Evolutionary conservation across 768 basidiomycete species (phyloP), one percentile per base, ranked within the genome.

Genomic region (Suillus decipiens): DNA sequence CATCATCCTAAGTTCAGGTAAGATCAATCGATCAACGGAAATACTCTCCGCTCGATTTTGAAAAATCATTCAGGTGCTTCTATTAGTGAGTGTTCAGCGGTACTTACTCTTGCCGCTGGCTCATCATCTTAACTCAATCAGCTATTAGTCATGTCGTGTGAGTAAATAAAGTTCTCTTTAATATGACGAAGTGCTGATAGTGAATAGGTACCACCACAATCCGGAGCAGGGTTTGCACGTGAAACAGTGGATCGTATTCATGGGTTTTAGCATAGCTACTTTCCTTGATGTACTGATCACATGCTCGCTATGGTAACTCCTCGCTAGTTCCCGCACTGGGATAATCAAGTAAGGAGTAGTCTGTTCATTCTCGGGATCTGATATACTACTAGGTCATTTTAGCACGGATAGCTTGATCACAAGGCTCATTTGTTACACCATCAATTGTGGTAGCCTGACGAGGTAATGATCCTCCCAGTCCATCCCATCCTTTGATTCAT

Each of bases 271-370:
- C 11, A 9, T 14, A n/a, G 50, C 36, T 12, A 7, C n/a, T 12
- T 57, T 24, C 10, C 5, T 36, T 6, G 60, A 61, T 31, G 11
- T 61, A 7, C 7, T 55, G 8, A 17, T 61, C 14, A 24, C 60
- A 39, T 9, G 5, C 1, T 61, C 60, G 17, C 24, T 61, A 33
- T 61, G 60, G 11, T 61, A 61, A 41, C 33, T 61, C 36, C 54
- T 61, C 11, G 37, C 60, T 36, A 37, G 15, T 12, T 55, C 60
- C 19, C 54, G 36, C 17, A 61, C 60, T 61, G 60, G 60, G 14
- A 58, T 31, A 10, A 8, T 10, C 1, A 3, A 34, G 60, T 61
- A 19, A 39, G 48, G 11, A 5, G 17, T n/a, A 36, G 5, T 58
- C 5, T 11, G 3, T 57, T 28, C 8, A 7, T 4, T 56, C 10